Conservation (phyloP, 1,284 basidiomycete genomes). For the Gomphus bonarii region DNA sequence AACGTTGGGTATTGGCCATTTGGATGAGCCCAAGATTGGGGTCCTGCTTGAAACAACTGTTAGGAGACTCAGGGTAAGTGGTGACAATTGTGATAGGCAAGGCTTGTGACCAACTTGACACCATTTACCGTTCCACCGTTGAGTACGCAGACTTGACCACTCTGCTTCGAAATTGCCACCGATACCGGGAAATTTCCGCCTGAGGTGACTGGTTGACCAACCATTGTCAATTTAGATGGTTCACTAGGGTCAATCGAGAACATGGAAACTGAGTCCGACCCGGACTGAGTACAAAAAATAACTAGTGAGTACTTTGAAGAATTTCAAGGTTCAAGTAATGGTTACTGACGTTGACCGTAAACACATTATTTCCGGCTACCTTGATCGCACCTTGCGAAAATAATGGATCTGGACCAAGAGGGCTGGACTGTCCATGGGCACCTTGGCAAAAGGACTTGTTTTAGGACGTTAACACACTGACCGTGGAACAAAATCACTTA, state of each 20-base stretch:
- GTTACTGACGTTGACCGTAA: slow-evolving; percentile 32
- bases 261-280: slow-evolving; percentile 36
- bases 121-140: slow-evolving; percentile 39
- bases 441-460: not conserved
- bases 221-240: slow-evolving; percentile 28
- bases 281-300: slow-evolving; percentile 23
- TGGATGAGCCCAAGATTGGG: slow-evolving; percentile 28
- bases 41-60: slow-evolving; percentile 35
- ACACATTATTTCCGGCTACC: slow-evolving; percentile 31
- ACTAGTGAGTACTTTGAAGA: not conserved
- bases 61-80: not conserved
- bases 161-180: slow-evolving; percentile 25
- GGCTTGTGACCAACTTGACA: slow-evolving; percentile 27
- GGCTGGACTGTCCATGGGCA: slow-evolving; percentile 10
- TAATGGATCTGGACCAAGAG: slow-evolving; percentile 30
- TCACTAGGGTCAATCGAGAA: slow-evolving; percentile 34
- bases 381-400: slow-evolving; percentile 39
- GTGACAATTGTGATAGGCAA: slow-evolving; percentile 6
- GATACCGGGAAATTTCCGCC: slow-evolving; percentile 42
- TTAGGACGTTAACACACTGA: not conserved
- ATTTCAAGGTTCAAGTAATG: no score
- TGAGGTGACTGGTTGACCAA: slow-evolving; percentile 31
- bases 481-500: slow-evolving; percentile 9
- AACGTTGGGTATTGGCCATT: slow-evolving; percentile 29
- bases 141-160: slow-evolving; percentile 28